These are phyloP conservation scores for Catharanthus roseus DNA, from an alignment of 257 asterid genomes.

Conservation along the genomic window DNA sequence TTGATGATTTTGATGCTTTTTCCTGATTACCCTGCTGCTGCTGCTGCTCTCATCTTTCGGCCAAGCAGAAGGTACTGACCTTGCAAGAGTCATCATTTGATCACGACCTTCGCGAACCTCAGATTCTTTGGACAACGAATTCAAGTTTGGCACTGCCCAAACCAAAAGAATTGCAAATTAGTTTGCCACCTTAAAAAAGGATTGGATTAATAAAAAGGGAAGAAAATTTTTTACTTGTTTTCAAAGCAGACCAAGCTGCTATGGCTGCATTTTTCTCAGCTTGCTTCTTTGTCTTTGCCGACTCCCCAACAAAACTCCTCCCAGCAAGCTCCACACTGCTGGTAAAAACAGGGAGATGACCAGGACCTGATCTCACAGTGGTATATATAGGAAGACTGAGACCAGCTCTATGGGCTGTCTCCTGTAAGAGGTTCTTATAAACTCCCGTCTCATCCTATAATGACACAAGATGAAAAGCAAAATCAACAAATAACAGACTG, in stretches of 20 bases:
- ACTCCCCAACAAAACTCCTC: constrained; percentile 5
- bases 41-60: background rate
- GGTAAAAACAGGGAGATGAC: constrained; percentile 1
- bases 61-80: background rate
- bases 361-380: constrained; percentile 8
- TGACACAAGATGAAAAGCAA: background rate
- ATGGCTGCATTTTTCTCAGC: constrained; percentile 12
- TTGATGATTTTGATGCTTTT: constrained; percentile 6
- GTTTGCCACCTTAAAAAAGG: too few relatives aligned
- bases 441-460: constrained; percentile 2
- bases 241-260: constrained; percentile 7
- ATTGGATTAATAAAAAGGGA: background rate
- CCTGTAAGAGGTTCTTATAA: constrained; percentile 5
- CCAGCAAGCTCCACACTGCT: constrained; percentile 8
- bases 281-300: constrained; percentile 8
- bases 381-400: constrained; percentile 2
- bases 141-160: constrained; percentile 31
- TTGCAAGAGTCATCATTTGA: background rate
- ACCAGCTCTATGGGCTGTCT: constrained; percentile 9
- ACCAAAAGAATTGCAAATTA: background rate
- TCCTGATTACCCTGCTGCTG: constrained; percentile 3
- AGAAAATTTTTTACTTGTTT: background rate
- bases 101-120: background rate
- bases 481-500: background rate
- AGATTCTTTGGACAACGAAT: background rate